phyloP scores from a whole-genome alignment of 345 rosid genomes.

The Boechera stricta region DNA sequence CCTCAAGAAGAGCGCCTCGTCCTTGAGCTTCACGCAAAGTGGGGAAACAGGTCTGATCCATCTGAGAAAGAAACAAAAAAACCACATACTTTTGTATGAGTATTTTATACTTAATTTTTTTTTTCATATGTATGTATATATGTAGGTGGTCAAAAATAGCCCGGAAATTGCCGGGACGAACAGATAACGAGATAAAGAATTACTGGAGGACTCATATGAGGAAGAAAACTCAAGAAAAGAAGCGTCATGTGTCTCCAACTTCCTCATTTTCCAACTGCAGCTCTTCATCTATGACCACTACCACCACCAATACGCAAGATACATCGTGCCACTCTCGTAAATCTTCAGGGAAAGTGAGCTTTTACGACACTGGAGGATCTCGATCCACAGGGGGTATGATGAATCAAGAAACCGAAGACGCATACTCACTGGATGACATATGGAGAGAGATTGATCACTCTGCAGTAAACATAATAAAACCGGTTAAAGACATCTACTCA shows the following conservation, averaged over 20 bases:
- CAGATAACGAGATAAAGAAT: constrained; percentile 96
- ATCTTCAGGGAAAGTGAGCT: constrained; percentile 61
- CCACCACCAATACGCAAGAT: constrained; percentile 49
- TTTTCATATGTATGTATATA: constrained; percentile 12
- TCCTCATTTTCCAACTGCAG: constrained; percentile 61
- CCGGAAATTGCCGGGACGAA: constrained; percentile 86
- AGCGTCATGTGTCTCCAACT: constrained; percentile 51
- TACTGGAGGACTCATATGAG: constrained; percentile 95
- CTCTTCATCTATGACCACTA: constrained; percentile 59
- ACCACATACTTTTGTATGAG: not conserved
- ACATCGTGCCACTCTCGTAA: constrained; percentile 48
- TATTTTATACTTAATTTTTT: not conserved
- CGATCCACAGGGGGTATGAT: constrained; percentile 51
- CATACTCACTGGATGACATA: constrained; percentile 77
- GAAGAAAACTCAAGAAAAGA: constrained; percentile 83
- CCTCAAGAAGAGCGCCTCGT: constrained; percentile 86
- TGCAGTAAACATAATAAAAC: constrained; percentile 57
- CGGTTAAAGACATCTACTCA: constrained; percentile 55
- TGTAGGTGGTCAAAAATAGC: constrained; percentile 98
- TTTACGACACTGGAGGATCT: constrained; percentile 83
- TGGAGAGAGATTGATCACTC: constrained; percentile 84
- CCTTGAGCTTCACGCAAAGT: constrained; percentile 83
- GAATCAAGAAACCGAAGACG: constrained; percentile 51
- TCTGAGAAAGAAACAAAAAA: constrained; percentile 13
- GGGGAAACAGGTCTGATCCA: constrained; percentile 87